Conservation (phyloP, 2,329 filamentous ascomycete genomes). For the Cladorrhinum sp. region DNA sequence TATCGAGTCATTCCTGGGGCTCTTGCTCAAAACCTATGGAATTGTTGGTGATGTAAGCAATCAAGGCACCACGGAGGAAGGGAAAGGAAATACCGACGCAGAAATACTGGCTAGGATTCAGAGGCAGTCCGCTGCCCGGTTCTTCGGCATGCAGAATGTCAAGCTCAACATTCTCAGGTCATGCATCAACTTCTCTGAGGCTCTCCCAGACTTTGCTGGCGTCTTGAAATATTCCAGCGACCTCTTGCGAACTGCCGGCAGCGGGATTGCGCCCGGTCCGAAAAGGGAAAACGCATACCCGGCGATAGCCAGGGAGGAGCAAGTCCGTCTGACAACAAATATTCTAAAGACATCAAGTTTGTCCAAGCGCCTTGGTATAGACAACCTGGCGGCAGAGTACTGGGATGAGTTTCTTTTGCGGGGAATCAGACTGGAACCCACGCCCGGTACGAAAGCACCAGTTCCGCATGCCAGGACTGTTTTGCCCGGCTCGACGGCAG, state of each 20-base stretch:
- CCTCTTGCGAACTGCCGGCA: slow-evolving; percentile 76
- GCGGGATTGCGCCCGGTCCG: slow-evolving; percentile 70
- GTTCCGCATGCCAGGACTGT: slow-evolving; percentile 61
- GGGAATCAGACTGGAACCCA: slow-evolving; percentile 66
- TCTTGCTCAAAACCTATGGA: slow-evolving; percentile 62
- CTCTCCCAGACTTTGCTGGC: slow-evolving; percentile 84
- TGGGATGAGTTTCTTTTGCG: slow-evolving; percentile 96
- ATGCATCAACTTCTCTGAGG: slow-evolving; percentile 93
- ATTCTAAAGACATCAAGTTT: slow-evolving; percentile 79
- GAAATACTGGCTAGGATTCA: slow-evolving; percentile 57
- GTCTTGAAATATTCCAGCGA: slow-evolving; percentile 86
- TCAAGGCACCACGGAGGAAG: slow-evolving; percentile 24
- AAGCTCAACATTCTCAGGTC: slow-evolving; percentile 84
- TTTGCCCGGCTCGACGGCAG: slow-evolving; percentile 49
- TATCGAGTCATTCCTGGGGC: slow-evolving; percentile 60
- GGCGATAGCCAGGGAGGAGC: slow-evolving; percentile 74
- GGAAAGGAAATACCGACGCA: slow-evolving; percentile 47
- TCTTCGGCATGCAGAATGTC: slow-evolving; percentile 73
- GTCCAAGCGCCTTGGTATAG: slow-evolving; percentile 70
- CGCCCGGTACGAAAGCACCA: slow-evolving; percentile 58
- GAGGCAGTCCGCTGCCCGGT: slow-evolving; percentile 54
- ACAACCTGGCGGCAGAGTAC: slow-evolving; percentile 74
- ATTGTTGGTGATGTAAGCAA: slow-evolving; percentile 51
- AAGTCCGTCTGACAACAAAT: slow-evolving; percentile 77
- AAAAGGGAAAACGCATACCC: slow-evolving; percentile 68